phyloP scores from a whole-genome alignment of 169 alveolate genomes.

The Theileria annulata region DNA sequence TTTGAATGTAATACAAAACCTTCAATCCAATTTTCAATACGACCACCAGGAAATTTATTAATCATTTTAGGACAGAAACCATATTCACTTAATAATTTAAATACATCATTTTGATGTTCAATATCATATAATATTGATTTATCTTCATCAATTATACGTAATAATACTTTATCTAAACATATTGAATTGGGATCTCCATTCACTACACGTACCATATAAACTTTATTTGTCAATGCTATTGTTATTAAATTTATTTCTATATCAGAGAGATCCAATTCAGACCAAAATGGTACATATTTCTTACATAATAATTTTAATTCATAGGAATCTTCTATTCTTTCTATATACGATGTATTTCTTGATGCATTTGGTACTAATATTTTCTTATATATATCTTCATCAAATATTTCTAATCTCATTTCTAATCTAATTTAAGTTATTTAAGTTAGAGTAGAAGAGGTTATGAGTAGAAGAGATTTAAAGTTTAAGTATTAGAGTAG shows the following conservation, averaged over 20 bases:
- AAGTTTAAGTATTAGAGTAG: too few relatives aligned
- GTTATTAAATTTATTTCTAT: conserved; percentile 14
- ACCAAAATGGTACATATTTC: conserved; percentile 21
- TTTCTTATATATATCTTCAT: neutral
- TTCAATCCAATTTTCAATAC: conserved; percentile 80
- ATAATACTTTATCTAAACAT: conserved; percentile 44
- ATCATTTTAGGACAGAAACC: conserved; percentile 73
- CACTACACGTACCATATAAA: conserved; percentile 8
- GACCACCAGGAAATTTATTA: conserved; percentile 74
- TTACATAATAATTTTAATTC: neutral
- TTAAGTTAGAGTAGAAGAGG: neutral
- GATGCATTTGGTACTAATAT: neutral
- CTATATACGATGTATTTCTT: neutral
- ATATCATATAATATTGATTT: conserved; percentile 71
- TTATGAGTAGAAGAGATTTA: neutral
- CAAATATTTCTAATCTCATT: neutral
- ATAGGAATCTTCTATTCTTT: neutral
- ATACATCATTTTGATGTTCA: conserved; percentile 71
- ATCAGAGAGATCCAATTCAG: neutral
- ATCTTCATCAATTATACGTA: conserved; percentile 72
- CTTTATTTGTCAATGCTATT: conserved; percentile 22
- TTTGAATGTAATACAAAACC: conserved; percentile 70
- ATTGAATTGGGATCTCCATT: conserved; percentile 9
- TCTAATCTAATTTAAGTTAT: too few relatives aligned
- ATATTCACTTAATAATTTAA: conserved; percentile 67